Percentiles rank a stretch among this genome's conserved stretches.
Conservation (phyloP, 2,329 filamentous ascomycete genomes). For the Xylariaceae sp. region DNA sequence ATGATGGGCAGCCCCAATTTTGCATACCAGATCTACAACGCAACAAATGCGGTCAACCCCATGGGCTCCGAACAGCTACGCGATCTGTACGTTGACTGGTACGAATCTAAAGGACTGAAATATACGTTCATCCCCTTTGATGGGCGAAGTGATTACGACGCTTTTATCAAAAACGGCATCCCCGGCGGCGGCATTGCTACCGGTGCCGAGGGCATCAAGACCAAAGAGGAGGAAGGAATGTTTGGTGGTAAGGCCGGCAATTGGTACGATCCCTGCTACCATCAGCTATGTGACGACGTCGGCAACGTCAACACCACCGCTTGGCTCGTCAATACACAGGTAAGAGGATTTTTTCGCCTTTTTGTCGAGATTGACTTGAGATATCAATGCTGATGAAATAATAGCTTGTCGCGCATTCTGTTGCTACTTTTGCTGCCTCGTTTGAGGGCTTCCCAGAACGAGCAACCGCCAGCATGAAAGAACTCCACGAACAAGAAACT, state of each 20-base stretch:
- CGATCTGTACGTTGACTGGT: conserved; percentile 63
- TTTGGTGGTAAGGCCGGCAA: conserved; percentile 53
- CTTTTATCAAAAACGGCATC: conserved; percentile 30
- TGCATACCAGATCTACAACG: conserved; percentile 64
- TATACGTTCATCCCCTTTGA: conserved; percentile 70
- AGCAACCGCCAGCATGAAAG: conserved; percentile 24
- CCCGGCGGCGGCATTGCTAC: conserved; percentile 65
- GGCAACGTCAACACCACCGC: conserved; percentile 54
- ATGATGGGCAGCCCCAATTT: conserved; percentile 64
- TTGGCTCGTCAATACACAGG: conserved; percentile 57
- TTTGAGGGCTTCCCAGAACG: conserved; percentile 61
- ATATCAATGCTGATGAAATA: not conserved
- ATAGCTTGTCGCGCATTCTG: conserved; percentile 62
- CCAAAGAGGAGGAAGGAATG: conserved; percentile 42
- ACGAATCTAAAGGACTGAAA: conserved; percentile 54
- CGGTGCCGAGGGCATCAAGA: conserved; percentile 56
- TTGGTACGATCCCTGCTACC: conserved; percentile 53
- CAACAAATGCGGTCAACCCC: conserved; percentile 65
- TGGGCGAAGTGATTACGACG: conserved; percentile 71
- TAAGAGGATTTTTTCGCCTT: conserved; percentile 27
- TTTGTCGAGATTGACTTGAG: not conserved
- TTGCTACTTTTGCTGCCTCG: conserved; percentile 63
- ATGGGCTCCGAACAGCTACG: conserved; percentile 64
- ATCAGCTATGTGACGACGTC: conserved; percentile 56
- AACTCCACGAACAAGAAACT: conserved; percentile 32